Evolutionary conservation across 2,329 filamentous ascomycete genomes (phyloP), one percentile per base, ranked within the genome.

Genomic region (Apiospora rasikravindrae): DNA sequence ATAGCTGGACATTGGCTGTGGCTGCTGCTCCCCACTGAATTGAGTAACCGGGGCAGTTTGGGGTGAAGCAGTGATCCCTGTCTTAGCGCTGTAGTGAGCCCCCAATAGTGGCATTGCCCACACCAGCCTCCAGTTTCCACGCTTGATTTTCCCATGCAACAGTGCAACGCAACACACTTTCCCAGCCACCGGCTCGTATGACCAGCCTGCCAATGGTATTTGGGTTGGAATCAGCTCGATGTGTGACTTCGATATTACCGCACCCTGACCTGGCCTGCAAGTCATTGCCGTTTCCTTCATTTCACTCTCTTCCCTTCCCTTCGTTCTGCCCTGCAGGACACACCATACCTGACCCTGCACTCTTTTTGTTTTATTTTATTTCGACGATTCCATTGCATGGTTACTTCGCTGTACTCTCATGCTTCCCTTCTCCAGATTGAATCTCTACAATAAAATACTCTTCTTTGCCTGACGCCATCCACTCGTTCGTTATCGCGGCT

Each of bases 1-100:
- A 64, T 40, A 33, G 6, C 29, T n/a, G 57, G 16, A 64, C 33
- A 64, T 64, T 64, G 57, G 57, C 33, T n/a, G 16, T 40, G 29
- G 33, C 33, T 10, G 57, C 33, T 64, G 22, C 5, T 33, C 57
- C 57, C 57, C 57, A 64, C 57, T 64, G 57, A 64, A 64, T 64
- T 64, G 57, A 64, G 19, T 64, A 64, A 64, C 57, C 57, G 57
- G 57, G 57, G 57, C 57, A 64, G 57, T 64, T 64, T 64, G 57
- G 57, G 57, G 57, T 64, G 57, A 64, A 40, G 57, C 57, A 40
- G 19, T 64, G 29, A 64, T 64, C 57, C 57, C 57, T 64, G 57
- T 40, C 57, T 40, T 64, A 64, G 57, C 19, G 57, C 57, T 64
- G 57, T 40, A 13, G 57, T n/a, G 33, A n/a, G 33, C 29, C 29